Percentiles rank a stretch among this genome's conserved stretches.
These are phyloP conservation scores for Cydonia oblonga DNA, from an alignment of 331 rosid genomes.

Conservation along the genomic window DNA sequence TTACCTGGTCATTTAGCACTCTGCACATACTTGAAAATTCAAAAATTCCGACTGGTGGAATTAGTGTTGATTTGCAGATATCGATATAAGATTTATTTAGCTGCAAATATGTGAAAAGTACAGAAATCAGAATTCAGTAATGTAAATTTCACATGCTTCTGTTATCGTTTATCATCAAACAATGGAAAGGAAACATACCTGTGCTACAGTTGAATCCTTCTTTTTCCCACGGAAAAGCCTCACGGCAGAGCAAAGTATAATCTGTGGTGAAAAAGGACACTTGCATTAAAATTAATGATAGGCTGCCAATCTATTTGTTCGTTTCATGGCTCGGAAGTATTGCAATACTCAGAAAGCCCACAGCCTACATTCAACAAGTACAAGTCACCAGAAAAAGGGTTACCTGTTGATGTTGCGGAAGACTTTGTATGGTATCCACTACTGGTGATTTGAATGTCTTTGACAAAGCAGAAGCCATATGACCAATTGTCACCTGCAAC, in stretches of 20 bases:
- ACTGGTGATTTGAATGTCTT: constrained; percentile 73
- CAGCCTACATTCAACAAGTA: background rate
- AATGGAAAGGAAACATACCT: constrained; percentile 36
- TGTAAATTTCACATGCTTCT: background rate
- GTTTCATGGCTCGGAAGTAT: background rate
- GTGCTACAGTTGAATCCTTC: constrained; percentile 69
- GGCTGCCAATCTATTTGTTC: background rate
- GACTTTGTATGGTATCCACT: constrained; percentile 77
- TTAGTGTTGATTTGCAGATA: constrained; percentile 50
- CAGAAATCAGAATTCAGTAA: constrained; percentile 1
- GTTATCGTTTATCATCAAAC: background rate
- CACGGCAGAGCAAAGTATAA: constrained; percentile 73
- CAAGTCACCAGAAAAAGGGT: constrained; percentile 6
- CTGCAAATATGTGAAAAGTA: constrained; percentile 34
- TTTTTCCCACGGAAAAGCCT: constrained; percentile 58
- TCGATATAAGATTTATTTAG: constrained; percentile 63
- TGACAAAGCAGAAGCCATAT: constrained; percentile 79
- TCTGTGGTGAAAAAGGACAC: constrained; percentile 29
- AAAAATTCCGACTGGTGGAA: constrained; percentile 56
- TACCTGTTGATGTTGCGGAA: constrained; percentile 99
- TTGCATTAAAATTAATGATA: background rate
- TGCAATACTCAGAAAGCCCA: background rate
- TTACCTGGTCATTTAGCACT: constrained; percentile 86
- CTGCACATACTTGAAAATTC: constrained; percentile 80
- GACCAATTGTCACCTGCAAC: constrained; percentile 74